These are phyloP conservation scores for Podila horticola DNA, from an alignment of 192 early-diverging fungal species.

Conservation along the genomic window DNA sequence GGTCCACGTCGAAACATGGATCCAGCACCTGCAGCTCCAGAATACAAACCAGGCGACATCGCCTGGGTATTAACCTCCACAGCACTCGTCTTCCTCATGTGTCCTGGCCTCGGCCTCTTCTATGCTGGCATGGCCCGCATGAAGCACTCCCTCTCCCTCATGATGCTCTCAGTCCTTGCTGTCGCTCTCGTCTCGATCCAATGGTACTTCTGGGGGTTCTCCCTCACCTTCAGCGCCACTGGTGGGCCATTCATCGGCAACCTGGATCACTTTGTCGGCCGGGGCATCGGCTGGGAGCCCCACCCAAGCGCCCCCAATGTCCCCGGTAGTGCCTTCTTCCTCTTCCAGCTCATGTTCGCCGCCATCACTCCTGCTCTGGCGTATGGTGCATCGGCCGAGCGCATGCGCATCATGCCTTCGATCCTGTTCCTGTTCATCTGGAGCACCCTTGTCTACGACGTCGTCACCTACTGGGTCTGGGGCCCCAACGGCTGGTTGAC, in stretches of 20 bases:
- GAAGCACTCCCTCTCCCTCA: conserved; percentile 83
- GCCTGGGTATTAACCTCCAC: conserved; percentile 79
- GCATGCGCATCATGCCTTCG: conserved; percentile 74
- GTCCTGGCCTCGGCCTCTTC: conserved; percentile 79
- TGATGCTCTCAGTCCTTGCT: conserved; percentile 76
- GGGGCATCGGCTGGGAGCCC: conserved; percentile 64
- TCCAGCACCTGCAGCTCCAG: conserved; percentile 27
- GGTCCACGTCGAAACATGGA: conserved; percentile 18
- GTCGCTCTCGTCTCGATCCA: conserved; percentile 78
- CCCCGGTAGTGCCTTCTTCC: conserved; percentile 70
- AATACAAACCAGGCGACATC: conserved; percentile 73
- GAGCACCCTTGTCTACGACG: conserved; percentile 77
- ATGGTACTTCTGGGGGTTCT: conserved; percentile 81
- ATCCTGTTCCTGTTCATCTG: conserved; percentile 75
- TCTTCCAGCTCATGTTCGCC: conserved; percentile 88
- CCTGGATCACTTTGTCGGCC: conserved; percentile 67
- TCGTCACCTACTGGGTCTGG: conserved; percentile 88
- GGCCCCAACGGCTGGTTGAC: conserved; percentile 81
- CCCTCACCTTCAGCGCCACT: conserved; percentile 73
- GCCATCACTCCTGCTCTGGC: conserved; percentile 76
- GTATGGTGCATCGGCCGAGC: conserved; percentile 77
- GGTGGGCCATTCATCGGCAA: conserved; percentile 80
- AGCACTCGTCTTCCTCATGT: conserved; percentile 81
- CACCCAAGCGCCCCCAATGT: conserved; percentile 68
- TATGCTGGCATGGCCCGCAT: conserved; percentile 80